A percentile compares a stretch with the other conserved stretches of the same genome.
Evolutionary conservation across 495 filamentous ascomycete species (phyloP).

Genomic region (Neurospora sp.): DNA sequence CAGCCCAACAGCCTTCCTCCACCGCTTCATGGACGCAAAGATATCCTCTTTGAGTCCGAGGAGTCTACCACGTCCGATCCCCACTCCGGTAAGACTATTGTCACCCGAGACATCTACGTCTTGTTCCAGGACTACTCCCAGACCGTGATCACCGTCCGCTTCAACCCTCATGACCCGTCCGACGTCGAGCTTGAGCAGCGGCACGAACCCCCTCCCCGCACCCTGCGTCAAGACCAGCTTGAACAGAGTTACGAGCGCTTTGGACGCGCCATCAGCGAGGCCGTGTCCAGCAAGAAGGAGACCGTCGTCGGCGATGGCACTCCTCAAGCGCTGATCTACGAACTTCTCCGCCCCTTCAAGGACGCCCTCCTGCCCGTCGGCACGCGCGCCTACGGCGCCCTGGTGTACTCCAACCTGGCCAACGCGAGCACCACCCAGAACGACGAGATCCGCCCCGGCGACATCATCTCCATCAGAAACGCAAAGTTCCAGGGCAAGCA

Average conservation of each 20-base stretch:
- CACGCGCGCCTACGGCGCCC: slow-evolving; percentile 76
- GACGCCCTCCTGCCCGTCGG: slow-evolving; percentile 75
- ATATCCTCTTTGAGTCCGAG: slow-evolving; percentile 75
- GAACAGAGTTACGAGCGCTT: slow-evolving; percentile 72
- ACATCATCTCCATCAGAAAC: slow-evolving; percentile 89
- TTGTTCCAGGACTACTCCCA: slow-evolving; percentile 95
- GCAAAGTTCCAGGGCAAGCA: slow-evolving; percentile 93
- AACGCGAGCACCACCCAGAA: slow-evolving; percentile 83
- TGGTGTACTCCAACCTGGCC: slow-evolving; percentile 88
- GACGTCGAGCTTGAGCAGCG: slow-evolving; percentile 72
- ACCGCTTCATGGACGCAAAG: slow-evolving; percentile 68
- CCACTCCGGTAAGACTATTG: slow-evolving; percentile 54
- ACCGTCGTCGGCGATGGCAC: slow-evolving; percentile 76
- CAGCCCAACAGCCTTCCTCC: slow-evolving; percentile 67
- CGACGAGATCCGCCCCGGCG: slow-evolving; percentile 90
- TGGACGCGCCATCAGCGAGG: slow-evolving; percentile 62
- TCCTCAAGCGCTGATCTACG: slow-evolving; percentile 61
- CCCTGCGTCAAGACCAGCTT: slow-evolving; percentile 84
- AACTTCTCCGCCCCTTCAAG: slow-evolving; percentile 63
- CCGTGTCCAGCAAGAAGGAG: slow-evolving; percentile 59
- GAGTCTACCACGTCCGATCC: slow-evolving; percentile 57
- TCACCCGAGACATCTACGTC: slow-evolving; percentile 73
- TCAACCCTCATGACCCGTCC: slow-evolving; percentile 61
- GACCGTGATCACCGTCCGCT: slow-evolving; percentile 74
- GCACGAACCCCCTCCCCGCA: slow-evolving; percentile 75